Conservation (phyloP, 768 basidiomycete genomes). For the Rhizopogon vesiculosus region DNA sequence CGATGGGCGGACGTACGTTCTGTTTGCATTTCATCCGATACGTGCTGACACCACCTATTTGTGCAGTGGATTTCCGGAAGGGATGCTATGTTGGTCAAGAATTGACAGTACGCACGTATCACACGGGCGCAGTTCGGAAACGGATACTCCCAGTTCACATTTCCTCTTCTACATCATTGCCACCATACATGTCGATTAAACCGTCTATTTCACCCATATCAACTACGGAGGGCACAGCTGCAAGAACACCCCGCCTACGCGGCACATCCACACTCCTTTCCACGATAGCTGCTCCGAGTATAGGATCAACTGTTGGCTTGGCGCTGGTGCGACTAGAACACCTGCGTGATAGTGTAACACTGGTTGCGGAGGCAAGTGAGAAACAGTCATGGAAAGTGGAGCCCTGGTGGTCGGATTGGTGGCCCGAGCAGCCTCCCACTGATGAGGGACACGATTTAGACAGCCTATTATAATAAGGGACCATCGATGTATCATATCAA, state of each 20-base stretch:
- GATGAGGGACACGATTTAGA: conserved; percentile 14
- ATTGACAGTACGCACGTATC: conserved; percentile 92
- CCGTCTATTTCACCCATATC: conserved; percentile 9
- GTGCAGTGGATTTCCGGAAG: conserved; percentile 89
- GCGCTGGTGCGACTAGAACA: conserved; percentile 82
- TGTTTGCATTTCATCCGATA: not conserved
- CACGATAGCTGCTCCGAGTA: conserved; percentile 30
- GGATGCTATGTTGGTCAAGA: conserved; percentile 99
- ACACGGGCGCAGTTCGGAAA: conserved; percentile 88
- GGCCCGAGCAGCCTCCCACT: conserved; percentile 33
- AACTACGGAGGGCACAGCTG: conserved; percentile 24
- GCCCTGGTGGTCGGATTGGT: conserved; percentile 69
- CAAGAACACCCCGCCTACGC: conserved; percentile 50
- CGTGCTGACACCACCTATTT: not conserved
- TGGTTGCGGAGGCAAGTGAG: conserved; percentile 26
- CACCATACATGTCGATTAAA: conserved; percentile 21
- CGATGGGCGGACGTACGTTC: conserved; percentile 86
- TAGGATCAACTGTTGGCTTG: conserved; percentile 52
- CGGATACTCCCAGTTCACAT: conserved; percentile 76
- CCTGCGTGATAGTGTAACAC: conserved; percentile 20
- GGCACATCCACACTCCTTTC: conserved; percentile 74
- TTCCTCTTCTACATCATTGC: conserved; percentile 34
- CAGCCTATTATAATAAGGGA: conserved; percentile 3
- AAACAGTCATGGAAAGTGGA: conserved; percentile 36
- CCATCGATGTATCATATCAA: conserved; percentile 2